These are phyloP conservation scores for Aspergillus aculeatus DNA, from an alignment of 2,329 filamentous ascomycete genomes.

Conservation along the genomic window DNA sequence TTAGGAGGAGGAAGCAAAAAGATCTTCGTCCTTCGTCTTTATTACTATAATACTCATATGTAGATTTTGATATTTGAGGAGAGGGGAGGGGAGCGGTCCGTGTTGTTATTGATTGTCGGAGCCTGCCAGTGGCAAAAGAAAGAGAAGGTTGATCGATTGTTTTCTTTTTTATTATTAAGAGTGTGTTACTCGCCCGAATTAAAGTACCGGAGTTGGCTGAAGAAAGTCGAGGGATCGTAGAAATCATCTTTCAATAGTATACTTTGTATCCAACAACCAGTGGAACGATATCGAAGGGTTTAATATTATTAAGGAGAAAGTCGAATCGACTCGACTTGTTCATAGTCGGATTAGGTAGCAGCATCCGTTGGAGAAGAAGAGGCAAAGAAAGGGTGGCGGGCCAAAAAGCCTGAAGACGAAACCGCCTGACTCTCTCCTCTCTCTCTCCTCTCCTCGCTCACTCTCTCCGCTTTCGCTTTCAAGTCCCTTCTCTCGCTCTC, in stretches of 20 bases:
- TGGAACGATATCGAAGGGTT: neutral
- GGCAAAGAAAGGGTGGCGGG: slow-evolving; percentile 6
- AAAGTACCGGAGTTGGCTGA: neutral
- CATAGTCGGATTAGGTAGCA: neutral
- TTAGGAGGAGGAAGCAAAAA: neutral
- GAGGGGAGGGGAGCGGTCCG: neutral
- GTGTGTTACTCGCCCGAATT: neutral
- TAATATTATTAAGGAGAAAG: neutral
- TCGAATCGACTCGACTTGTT: neutral
- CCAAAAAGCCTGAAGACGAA: slow-evolving; percentile 9
- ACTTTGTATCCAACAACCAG: neutral
- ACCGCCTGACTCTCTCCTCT: slow-evolving; percentile 5
- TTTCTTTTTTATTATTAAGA: neutral
- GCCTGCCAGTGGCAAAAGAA: neutral
- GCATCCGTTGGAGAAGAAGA: neutral
- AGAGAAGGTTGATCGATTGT: neutral
- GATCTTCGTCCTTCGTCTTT: neutral
- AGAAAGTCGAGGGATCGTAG: neutral
- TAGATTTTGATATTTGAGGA: neutral
- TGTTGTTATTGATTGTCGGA: neutral
- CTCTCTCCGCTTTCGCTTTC: slow-evolving; percentile 8
- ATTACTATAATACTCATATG: neutral
- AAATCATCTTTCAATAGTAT: too few species aligned
- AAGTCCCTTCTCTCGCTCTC: neutral
- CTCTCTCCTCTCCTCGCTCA: neutral